phyloP scores from a whole-genome alignment of 345 rosid species.

The Turnera subulata region DNA sequence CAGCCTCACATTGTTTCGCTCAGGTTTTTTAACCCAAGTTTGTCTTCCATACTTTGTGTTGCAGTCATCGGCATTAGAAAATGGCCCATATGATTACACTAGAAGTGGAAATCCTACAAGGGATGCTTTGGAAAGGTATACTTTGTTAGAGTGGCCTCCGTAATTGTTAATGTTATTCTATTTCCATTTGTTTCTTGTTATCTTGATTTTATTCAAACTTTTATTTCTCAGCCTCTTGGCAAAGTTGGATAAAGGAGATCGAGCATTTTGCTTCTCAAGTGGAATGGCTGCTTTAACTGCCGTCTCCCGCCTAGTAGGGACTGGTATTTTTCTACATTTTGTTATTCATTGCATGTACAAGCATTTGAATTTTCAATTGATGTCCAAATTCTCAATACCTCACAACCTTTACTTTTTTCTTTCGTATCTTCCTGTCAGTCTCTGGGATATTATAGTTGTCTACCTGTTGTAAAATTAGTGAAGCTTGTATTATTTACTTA shows the following conservation, averaged over 20 bases:
- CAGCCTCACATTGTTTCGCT: not conserved
- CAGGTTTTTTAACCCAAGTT: not conserved
- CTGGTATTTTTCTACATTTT: constrained; percentile 38
- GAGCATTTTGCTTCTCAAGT: constrained; percentile 94
- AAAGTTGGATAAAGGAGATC: constrained; percentile 92
- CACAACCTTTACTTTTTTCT: too few relatives aligned
- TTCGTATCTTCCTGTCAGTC: too few relatives aligned
- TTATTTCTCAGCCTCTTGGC: constrained; percentile 61
- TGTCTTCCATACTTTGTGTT: constrained; percentile 15
- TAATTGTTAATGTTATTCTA: not conserved
- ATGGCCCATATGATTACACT: constrained; percentile 91
- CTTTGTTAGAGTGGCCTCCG: too few relatives aligned
- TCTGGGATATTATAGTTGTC: too few relatives aligned
- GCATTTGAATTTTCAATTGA: too few relatives aligned
- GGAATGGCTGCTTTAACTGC: constrained; percentile 98
- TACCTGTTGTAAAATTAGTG: too few relatives aligned
- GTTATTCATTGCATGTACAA: too few relatives aligned
- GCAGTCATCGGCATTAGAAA: constrained; percentile 74
- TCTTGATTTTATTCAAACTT: not conserved
- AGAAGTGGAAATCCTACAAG: constrained; percentile 97
- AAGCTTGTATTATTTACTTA: too few relatives aligned
- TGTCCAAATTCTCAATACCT: too few relatives aligned
- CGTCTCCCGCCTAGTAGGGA: constrained; percentile 62
- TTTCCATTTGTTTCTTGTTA: constrained; percentile 5
- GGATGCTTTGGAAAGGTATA: constrained; percentile 76